Base-by-base conservation (phyloP, 805 yeast genomes). In the Schwanniomyces polymorphus region DNA sequence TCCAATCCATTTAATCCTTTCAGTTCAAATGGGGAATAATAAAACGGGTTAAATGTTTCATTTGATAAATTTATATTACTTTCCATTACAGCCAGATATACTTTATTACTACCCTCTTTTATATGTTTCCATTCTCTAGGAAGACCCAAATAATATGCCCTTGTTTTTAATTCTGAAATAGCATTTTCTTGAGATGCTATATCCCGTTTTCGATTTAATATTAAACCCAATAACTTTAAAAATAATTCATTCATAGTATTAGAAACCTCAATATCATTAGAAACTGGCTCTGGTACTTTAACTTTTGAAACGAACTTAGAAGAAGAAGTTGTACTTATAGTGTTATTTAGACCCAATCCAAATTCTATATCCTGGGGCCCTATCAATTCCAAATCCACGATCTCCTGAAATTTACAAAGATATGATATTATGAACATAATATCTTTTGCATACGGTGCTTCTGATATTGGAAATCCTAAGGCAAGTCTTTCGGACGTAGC, bases 291-390 rank as follows among this genome's bases (percentile, higher is more conserved):
- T 12, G 26, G 17, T 11, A 2, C 7, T 7, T 7, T 2, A 3
- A 18, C 7, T 14, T n/a, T 41, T 4, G 10, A 7, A 8, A 31
- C 12, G 18, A 21, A 28, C n/a, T 41, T 41, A 4, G 9, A 7
- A 5, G 23, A 21, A 18, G 25, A 16, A 5, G 26, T 14, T 10
- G 14, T 5, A 2, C 12, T n/a, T 14, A 7, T 27, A 10, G 16
- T 12, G 12, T 9, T 4, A 26, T 50, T 52, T 16, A 71, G 52
- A 11, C 72, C 59, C 26, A 71, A 50, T 0, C 76, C 76, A 12
- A 47, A 46, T 43, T 72, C 76, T 16, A 72, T 60, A 48, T 68
- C 70, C 25, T 63, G 64, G 1, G 78, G 78, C 1, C 76, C 74
- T 4, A 67, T 46, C 8, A 51, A 49, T 11, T 46, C 54, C 6